Evolutionary conservation across 768 basidiomycete species (phyloP), one percentile per base, ranked within the genome.

Genomic region (Lentinus brumalis): DNA sequence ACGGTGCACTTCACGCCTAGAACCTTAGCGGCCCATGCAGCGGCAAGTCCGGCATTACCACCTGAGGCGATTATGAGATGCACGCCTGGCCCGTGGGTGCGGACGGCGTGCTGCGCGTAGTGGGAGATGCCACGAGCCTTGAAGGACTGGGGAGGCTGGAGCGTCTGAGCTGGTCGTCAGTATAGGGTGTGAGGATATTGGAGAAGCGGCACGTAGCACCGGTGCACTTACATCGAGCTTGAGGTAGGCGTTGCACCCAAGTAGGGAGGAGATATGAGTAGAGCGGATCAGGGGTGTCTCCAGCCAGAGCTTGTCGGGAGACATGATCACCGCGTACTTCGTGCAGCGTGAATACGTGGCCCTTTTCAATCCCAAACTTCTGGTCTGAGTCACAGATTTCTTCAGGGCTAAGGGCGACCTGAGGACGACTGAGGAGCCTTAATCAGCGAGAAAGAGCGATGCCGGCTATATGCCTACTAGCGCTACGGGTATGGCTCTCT

Each of bases 41-140:
- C 82, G 14, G 89, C 91, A 14, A 91, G 75, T 1, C 86, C 90
- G n/a, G 88, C 91, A 68, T 92, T 92, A n/a, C 91, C 91, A 5
- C 87, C 83, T 0, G 91, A 92, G 0, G 91, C 89, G 53, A 86
- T 83, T 45, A 91, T 76, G 45, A 86, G 75, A 70, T 90, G 91
- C 5, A 86, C 76, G 31, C 71, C 68, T 14, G 79, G 69, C 0
- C 91, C 90, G 55, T 82, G 77, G 18, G 69, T 73, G 59, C 79
- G 75, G 55, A 79, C 78, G 18, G 81, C 82, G 32, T 78, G 75
- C 65, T 84, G 80, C 2, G 83, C 77, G 64, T 88, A 87, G 60
- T 80, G 78, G 18, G 88, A 87, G 38, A 91, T 78, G 5, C 89
- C 89, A 18, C 91, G 81, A 66, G 82, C 87, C 70, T 93, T 92